These are phyloP conservation scores for Amesomyces nigricolor DNA, from an alignment of 2,329 filamentous ascomycete species.

Conservation along the genomic window DNA sequence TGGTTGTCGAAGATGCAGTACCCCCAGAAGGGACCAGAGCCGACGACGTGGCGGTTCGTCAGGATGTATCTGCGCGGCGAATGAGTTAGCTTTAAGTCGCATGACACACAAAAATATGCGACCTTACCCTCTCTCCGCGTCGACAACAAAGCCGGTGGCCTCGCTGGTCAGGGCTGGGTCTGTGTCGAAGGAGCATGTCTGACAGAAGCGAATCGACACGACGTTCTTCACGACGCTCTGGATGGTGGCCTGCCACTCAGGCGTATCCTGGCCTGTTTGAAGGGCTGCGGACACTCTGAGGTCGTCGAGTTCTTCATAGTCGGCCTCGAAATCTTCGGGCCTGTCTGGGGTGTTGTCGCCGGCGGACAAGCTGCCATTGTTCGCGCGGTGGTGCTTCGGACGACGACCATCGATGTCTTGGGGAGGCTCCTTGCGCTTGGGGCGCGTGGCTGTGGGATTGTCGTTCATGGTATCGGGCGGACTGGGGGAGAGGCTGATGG, in stretches of 20 bases:
- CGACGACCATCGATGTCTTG: conserved; percentile 38
- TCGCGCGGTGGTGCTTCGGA: conserved; percentile 39
- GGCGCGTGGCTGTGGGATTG: conserved; percentile 29
- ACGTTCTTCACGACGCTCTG: conserved; percentile 91
- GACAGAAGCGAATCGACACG: conserved; percentile 98
- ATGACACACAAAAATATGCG: neutral
- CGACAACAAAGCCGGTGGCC: conserved; percentile 95
- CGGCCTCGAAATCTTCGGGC: conserved; percentile 39
- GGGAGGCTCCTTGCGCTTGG: conserved; percentile 48
- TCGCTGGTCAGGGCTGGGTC: conserved; percentile 89
- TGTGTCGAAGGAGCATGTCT: conserved; percentile 98
- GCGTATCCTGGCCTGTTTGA: conserved; percentile 28
- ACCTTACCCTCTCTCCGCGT: conserved; percentile 75
- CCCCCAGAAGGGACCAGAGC: conserved; percentile 93
- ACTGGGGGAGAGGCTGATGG: neutral
- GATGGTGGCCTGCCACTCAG: conserved; percentile 83
- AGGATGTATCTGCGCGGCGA: conserved; percentile 61
- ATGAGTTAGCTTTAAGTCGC: conserved; percentile 2
- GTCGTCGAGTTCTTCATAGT: conserved; percentile 37
- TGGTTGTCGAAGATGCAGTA: conserved; percentile 99
- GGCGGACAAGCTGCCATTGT: conserved; percentile 45
- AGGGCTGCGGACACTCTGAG: conserved; percentile 30
- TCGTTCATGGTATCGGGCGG: conserved; percentile 26
- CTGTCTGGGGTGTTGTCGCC: conserved; percentile 46
- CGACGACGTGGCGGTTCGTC: conserved; percentile 89